Evolutionary conservation across 2,329 filamentous ascomycete genomes (phyloP), one percentile per base, ranked within the genome.

Genomic region (Dothistroma pini): DNA sequence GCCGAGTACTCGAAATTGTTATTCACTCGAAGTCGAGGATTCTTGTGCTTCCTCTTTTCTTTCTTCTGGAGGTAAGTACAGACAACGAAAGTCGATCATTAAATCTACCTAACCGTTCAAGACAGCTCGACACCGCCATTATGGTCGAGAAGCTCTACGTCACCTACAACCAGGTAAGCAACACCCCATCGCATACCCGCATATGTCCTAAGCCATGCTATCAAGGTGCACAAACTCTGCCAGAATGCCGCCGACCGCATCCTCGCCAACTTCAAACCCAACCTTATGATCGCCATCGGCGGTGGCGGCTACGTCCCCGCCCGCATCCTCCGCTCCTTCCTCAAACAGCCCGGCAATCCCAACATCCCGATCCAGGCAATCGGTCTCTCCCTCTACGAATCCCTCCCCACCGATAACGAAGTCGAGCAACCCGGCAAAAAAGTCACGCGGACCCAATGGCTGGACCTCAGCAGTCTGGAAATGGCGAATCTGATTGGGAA

Each of bases 351-450:
- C 62, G 91, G 89, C 70, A 85, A 83, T 64, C 87, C 92, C 78
- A 99, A 99, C 81, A 99, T 99, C 73, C 93, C 95, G 69, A 99
- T 99, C 78, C 95, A 99, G 84, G 95, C 95, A 67, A 99, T 99
- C 76, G 95, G 95, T 54, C 89, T 99, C 66, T 97, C 93, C 22
- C 88, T 99, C 59, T 99, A 99, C 83, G 95, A 99, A 80, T 84
- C 87, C 65, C 88, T 97, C 55, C 81, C 81, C 62, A 82, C 83
- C 31, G 72, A 75, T 62, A 64, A 67, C 2, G 66, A 74, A 59
- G 82, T 91, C 72, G 95, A 99, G 79, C 80, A 83, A 65, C 88
- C 89, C 49, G 93, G 93, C 68, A 97, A 91, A 68, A 95, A 96
- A 80, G 95, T 99, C 70, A 97, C 91, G 48, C 90, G 95, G 70